phyloP scores from a whole-genome alignment of 2,329 filamentous ascomycete species.

The Trichoderma sp. region DNA sequence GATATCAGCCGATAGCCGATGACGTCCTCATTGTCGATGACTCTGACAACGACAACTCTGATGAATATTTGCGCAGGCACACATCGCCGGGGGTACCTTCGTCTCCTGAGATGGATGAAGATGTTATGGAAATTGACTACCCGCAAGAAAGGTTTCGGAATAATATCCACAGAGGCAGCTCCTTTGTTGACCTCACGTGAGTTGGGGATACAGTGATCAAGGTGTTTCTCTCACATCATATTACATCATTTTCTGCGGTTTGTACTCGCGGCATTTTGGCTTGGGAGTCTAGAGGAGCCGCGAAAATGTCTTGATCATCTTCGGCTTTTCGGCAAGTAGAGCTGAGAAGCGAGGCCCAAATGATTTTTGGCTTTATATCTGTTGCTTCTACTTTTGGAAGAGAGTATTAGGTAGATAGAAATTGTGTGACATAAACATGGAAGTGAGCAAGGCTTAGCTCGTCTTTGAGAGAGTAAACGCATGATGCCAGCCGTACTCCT shows the following conservation, averaged over 20 bases:
- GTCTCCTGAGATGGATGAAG: slow-evolving; percentile 30
- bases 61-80: slow-evolving; percentile 13
- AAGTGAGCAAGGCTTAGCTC: not conserved
- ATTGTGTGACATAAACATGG: not conserved
- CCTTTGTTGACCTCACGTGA: slow-evolving; percentile 8
- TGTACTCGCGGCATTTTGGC: not conserved
- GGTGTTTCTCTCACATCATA: too few relatives aligned
- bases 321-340: not conserved
- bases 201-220: not conserved
- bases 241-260: too few relatives aligned
- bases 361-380: not conserved
- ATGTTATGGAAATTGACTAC: not conserved
- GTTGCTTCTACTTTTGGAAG: not conserved
- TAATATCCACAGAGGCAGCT: not conserved
- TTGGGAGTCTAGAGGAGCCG: not conserved
- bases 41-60: slow-evolving; percentile 26
- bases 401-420: not conserved
- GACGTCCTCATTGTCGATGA: slow-evolving; percentile 29
- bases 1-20: slow-evolving; percentile 20
- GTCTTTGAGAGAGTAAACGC: not conserved
- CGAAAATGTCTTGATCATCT: not conserved
- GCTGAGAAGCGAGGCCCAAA: not conserved
- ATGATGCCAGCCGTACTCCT: not conserved
- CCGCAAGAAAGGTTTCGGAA: not conserved
- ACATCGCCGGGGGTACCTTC: slow-evolving; percentile 12